Percentiles rank a stretch among this genome's conserved stretches.
Evolutionary conservation across 2,329 filamentous ascomycete species (phyloP).

Genomic region (Aureobasidium sp.): DNA sequence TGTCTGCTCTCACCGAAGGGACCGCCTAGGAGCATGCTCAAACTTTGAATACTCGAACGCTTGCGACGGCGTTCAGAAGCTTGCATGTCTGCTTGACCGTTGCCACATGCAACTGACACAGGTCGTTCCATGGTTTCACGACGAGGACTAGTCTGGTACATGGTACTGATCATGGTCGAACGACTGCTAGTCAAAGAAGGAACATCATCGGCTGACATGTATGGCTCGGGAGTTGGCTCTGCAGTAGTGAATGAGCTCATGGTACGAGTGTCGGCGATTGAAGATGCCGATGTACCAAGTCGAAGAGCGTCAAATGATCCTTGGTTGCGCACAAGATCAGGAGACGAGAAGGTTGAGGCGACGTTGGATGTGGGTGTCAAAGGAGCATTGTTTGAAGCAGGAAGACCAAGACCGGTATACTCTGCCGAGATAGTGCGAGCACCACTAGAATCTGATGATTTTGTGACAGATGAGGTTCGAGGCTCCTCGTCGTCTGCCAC

Average conservation of each 20-base stretch:
- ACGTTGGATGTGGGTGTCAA: slow-evolving; percentile 59
- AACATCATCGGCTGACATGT: slow-evolving; percentile 64
- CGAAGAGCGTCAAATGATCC: slow-evolving; percentile 61
- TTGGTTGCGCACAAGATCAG: slow-evolving; percentile 53
- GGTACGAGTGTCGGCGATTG: slow-evolving; percentile 60
- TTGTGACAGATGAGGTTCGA: slow-evolving; percentile 40
- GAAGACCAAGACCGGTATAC: slow-evolving; percentile 27
- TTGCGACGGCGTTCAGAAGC: slow-evolving; percentile 52
- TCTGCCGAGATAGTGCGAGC: slow-evolving; percentile 29
- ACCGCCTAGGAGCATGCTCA: slow-evolving; percentile 67
- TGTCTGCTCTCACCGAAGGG: slow-evolving; percentile 62
- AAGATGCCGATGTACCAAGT: slow-evolving; percentile 68
- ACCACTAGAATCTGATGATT: slow-evolving; percentile 43
- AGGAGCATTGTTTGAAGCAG: slow-evolving; percentile 37
- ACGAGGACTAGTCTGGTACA: slow-evolving; percentile 41
- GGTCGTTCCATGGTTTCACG: slow-evolving; percentile 23
- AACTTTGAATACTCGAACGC: slow-evolving; percentile 66
- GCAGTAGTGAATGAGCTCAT: slow-evolving; percentile 65
- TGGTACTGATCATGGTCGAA: slow-evolving; percentile 64
- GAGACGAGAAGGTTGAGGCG: slow-evolving; percentile 53
- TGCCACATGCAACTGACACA: not conserved
- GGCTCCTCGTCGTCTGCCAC: slow-evolving; percentile 42
- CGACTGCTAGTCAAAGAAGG: slow-evolving; percentile 68
- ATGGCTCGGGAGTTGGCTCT: slow-evolving; percentile 63
- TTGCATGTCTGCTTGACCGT: slow-evolving; percentile 12